These are phyloP conservation scores for Coemansia sp. DNA, from an alignment of 371 early-diverging fungal genomes.

Conservation along the genomic window DNA sequence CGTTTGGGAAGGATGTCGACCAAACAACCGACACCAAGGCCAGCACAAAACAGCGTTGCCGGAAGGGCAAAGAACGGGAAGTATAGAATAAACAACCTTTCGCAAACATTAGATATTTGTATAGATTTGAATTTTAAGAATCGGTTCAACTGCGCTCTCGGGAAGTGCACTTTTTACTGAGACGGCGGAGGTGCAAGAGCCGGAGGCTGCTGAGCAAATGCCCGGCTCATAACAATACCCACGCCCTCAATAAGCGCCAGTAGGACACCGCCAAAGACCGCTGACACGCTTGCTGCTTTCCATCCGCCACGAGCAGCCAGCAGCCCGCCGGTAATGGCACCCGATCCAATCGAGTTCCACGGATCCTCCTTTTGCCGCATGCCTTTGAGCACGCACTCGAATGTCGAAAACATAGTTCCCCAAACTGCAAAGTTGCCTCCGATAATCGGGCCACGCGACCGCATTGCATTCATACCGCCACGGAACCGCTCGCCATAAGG, in stretches of 20 bases:
- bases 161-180: constrained; percentile 4
- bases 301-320: constrained; percentile 90
- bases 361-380: constrained; percentile 95
- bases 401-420: constrained; percentile 95
- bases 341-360: constrained; percentile 90
- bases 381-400: constrained; percentile 90
- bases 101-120: background rate
- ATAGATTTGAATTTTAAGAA: background rate
- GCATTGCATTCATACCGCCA: constrained; percentile 85
- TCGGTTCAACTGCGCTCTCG: background rate
- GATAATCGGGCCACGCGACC: constrained; percentile 90
- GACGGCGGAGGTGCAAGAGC: constrained; percentile 45
- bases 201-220: constrained; percentile 53
- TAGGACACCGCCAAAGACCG: constrained; percentile 87
- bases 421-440: constrained; percentile 98
- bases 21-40: background rate
- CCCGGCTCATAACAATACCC: constrained; percentile 67
- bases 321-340: constrained; percentile 92
- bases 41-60: constrained; percentile 10
- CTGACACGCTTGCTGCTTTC: constrained; percentile 79
- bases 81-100: constrained; percentile 6
- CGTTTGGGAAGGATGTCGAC: background rate
- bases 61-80: constrained; percentile 44
- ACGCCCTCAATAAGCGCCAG: constrained; percentile 94
- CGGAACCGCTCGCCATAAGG: constrained; percentile 90